Evolutionary conservation across 2,329 filamentous ascomycete species (phyloP).

Genomic region (Curvularia verruculosa): DNA sequence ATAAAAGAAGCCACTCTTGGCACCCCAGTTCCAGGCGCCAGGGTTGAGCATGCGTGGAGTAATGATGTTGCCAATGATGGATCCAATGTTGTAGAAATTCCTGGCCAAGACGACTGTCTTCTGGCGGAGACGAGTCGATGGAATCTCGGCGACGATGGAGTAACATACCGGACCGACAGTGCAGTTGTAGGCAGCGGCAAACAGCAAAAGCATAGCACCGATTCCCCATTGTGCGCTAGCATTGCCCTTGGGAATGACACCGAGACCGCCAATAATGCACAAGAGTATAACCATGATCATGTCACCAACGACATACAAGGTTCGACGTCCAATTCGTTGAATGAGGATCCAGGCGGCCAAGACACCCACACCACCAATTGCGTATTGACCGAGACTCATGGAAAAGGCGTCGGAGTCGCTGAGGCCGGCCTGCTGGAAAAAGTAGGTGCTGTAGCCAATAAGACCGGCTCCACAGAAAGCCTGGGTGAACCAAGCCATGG

Average conservation of each 20-base stretch:
- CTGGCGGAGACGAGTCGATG: conserved; percentile 81
- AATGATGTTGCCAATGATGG: conserved; percentile 70
- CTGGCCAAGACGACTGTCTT: conserved; percentile 89
- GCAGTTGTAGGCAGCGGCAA: conserved; percentile 76
- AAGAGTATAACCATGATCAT: conserved; percentile 67
- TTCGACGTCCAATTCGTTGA: conserved; percentile 74
- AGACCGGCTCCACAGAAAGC: conserved; percentile 47
- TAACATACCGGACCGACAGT: conserved; percentile 90
- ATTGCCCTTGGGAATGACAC: conserved; percentile 56
- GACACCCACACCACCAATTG: conserved; percentile 65
- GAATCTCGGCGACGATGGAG: conserved; percentile 83
- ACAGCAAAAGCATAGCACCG: conserved; percentile 44
- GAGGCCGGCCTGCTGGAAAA: conserved; percentile 57
- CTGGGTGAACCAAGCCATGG: conserved; percentile 57
- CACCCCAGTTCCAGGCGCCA: conserved; percentile 66
- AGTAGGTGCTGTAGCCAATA: conserved; percentile 54
- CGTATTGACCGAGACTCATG: conserved; percentile 61
- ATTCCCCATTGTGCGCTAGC: conserved; percentile 55
- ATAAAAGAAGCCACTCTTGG: conserved; percentile 88
- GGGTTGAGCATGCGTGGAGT: conserved; percentile 48
- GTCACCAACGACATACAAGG: conserved; percentile 74
- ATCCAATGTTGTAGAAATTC: conserved; percentile 76
- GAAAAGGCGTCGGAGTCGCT: conserved; percentile 51
- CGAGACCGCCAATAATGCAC: conserved; percentile 80
- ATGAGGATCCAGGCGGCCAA: conserved; percentile 82